Percentiles rank a stretch among this genome's conserved stretches.
phyloP scores from a whole-genome alignment of 2,329 filamentous ascomycete species.

The Verticillium zaregamsianum region DNA sequence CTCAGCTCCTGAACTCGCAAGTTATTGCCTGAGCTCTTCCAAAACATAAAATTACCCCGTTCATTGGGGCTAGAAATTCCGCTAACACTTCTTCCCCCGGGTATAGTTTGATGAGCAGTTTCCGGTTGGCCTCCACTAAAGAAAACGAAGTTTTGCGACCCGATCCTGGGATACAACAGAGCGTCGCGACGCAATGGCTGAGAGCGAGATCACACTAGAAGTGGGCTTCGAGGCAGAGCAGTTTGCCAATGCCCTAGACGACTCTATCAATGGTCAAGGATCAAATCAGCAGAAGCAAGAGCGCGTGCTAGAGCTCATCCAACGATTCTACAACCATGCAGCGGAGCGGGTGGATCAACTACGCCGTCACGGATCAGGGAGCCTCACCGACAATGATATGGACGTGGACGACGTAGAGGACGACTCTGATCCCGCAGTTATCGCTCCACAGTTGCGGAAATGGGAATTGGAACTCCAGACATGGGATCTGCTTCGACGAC shows the following conservation, averaged over 20 bases:
- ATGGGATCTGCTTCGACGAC: conserved; percentile 77
- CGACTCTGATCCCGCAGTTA: conserved; percentile 17
- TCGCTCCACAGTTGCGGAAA: conserved; percentile 31
- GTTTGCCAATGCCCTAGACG: conserved; percentile 79
- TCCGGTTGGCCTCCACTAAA: background rate
- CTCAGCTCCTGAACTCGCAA: too few relatives aligned
- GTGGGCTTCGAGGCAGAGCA: conserved; percentile 67
- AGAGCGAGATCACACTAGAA: background rate
- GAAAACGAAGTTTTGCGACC: background rate
- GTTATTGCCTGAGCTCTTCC: too few relatives aligned
- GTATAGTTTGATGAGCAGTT: too few relatives aligned
- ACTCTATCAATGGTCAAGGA: conserved; percentile 55
- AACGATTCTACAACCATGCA: conserved; percentile 59
- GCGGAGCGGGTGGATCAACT: conserved; percentile 38
- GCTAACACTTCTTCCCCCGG: too few relatives aligned
- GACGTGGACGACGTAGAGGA: conserved; percentile 49
- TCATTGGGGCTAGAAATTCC: too few relatives aligned
- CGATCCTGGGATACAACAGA: background rate
- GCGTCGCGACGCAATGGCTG: background rate
- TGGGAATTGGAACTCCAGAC: conserved; percentile 84
- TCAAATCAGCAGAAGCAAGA: conserved; percentile 52
- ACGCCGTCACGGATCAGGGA: conserved; percentile 30
- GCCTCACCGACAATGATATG: conserved; percentile 47
- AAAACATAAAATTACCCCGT: too few relatives aligned
- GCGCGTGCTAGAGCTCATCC: conserved; percentile 64